These are phyloP conservation scores for Fistulina hepatica DNA, from an alignment of 1,284 basidiomycete species.

Conservation along the genomic window DNA sequence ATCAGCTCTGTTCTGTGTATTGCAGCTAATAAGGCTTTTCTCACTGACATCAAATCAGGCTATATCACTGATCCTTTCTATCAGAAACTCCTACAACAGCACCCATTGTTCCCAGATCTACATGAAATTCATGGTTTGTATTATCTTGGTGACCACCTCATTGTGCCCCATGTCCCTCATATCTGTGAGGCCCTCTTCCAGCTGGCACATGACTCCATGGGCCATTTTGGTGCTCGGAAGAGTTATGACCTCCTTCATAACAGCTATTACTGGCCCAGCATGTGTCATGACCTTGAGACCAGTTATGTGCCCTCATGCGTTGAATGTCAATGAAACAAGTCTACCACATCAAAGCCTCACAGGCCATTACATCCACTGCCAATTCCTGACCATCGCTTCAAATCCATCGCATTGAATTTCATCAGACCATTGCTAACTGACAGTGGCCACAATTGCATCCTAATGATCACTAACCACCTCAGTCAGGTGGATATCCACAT, in stretches of 20 bases:
- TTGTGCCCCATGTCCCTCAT: slow-evolving; percentile 20
- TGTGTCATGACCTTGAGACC: slow-evolving; percentile 19
- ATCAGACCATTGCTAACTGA: slow-evolving; percentile 23
- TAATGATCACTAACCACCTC: slow-evolving; percentile 30
- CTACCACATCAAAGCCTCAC: neutral
- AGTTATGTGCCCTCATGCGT: slow-evolving; percentile 24
- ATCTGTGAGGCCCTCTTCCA: slow-evolving; percentile 17
- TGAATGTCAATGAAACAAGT: slow-evolving; percentile 25
- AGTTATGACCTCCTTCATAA: slow-evolving; percentile 11
- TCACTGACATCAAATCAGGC: slow-evolving; percentile 18
- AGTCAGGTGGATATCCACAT: slow-evolving; percentile 27
- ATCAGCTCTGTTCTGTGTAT: slow-evolving; percentile 14
- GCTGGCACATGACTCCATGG: slow-evolving; percentile 19
- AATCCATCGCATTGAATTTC: slow-evolving; percentile 24
- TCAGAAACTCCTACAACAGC: too few species aligned
- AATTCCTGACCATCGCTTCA: slow-evolving; percentile 16
- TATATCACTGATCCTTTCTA: slow-evolving; percentile 23
- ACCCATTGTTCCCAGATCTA: too few species aligned
- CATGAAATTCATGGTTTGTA: slow-evolving; percentile 23
- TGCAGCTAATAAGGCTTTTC: slow-evolving; percentile 13
- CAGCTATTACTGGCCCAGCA: slow-evolving; percentile 30
- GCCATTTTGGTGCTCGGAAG: slow-evolving; percentile 22
- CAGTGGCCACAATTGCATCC: slow-evolving; percentile 22
- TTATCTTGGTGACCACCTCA: slow-evolving; percentile 19
- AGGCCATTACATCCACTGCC: slow-evolving; percentile 25